phyloP scores from a whole-genome alignment of 257 asterid genomes.

The Lavandula angustifolia region DNA sequence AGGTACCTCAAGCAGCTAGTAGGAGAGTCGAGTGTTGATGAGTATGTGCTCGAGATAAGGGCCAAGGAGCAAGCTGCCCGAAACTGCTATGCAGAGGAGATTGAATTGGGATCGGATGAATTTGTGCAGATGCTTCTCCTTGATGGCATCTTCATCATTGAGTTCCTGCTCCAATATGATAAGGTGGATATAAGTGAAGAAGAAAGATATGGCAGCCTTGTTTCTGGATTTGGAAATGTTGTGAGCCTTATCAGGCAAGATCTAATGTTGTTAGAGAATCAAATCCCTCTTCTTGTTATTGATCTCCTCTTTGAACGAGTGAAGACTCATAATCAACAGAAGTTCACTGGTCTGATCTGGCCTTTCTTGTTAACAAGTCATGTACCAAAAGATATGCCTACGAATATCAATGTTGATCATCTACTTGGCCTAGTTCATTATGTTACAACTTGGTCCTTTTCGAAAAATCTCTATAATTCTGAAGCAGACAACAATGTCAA shows the following conservation, averaged over 20 bases:
- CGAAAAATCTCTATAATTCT: no score
- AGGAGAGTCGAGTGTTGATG: background rate
- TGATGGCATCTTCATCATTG: slow-evolving; percentile 25
- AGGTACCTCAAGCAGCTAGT: slow-evolving; percentile 14
- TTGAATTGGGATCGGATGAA: background rate
- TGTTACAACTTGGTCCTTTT: background rate
- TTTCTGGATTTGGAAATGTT: slow-evolving; percentile 2
- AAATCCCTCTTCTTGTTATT: slow-evolving; percentile 21
- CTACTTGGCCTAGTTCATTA: slow-evolving; percentile 27
- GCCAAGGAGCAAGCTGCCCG: background rate
- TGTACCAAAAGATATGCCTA: no score
- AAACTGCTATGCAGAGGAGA: background rate
- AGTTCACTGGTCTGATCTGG: background rate
- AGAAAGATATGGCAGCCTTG: no score
- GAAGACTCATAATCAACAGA: background rate
- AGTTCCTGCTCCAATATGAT: slow-evolving; percentile 17
- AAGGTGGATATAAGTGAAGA: no score
- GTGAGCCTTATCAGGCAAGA: slow-evolving; percentile 4
- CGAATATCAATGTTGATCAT: background rate
- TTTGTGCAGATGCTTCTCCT: slow-evolving; percentile 27
- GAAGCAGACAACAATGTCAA: no score
- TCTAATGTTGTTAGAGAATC: slow-evolving; percentile 32
- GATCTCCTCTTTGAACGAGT: background rate
- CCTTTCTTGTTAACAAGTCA: background rate
- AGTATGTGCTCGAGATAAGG: background rate